Base-by-base conservation (phyloP, 768 basidiomycete genomes). In the Tulasnella sp. region DNA sequence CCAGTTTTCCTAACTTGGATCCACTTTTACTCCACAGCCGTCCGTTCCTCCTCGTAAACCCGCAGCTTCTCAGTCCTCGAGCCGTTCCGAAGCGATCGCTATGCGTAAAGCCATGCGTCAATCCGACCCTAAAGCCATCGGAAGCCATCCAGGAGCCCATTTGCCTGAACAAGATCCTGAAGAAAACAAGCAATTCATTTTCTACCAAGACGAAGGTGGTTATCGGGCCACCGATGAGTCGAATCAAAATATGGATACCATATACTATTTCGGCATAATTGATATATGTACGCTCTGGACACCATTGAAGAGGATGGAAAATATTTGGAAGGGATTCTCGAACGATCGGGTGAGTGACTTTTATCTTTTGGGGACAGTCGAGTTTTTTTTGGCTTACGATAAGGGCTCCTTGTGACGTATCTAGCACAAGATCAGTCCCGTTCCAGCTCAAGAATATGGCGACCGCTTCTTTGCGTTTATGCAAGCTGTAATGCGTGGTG, bases 161-260 rank as follows among this genome's bases (percentile, higher is more conserved):
- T 86, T 91, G 39, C 91, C 90, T 0, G 91, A 92, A 81, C 85
- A 88, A 82, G 88, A 92, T 82, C 87, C 88, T 1, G 88, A 90
- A 46, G 90, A 87, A 78, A 84, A 89, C 44, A 84, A 88, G 35
- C 89, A 93, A 78, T 95, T 97, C 83, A 84, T 98, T 37, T 99
- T 99, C 84, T 98, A 98, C 83, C 94, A 96, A 81, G 96, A 99
- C 82, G 98, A 99, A 81, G 96, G 96, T 16, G 98, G 98, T 0
- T 83, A 97, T 67, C 88, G 92, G 42, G 94, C 96, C 46, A 98
- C 97, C 23, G 91, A 96, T 83, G 96, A 98, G 81, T 84, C 84
- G 11, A 97, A 99, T 83, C 87, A 88, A 26, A 84, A 87, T 1
- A 84, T 91, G 84, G 91, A 92, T 80, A 90, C 89, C 70, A 92